Percentiles rank a stretch among this genome's conserved stretches.
Evolutionary conservation across 352 stramenopile species (phyloP).

Genomic region (Globisporangium iwayamae): DNA sequence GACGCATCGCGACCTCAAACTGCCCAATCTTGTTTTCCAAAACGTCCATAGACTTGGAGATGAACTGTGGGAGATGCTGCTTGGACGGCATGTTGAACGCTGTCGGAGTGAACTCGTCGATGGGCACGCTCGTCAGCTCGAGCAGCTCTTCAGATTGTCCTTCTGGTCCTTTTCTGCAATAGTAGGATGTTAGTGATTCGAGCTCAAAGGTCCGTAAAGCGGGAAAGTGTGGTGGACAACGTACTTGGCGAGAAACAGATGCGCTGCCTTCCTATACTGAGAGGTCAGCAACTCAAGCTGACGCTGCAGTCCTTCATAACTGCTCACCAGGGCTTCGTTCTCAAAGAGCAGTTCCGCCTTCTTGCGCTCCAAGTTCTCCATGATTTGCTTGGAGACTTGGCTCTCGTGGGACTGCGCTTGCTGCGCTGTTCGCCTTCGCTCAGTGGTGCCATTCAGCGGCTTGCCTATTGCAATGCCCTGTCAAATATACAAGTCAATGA

Average conservation of each 20-base stretch:
- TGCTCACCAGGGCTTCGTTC: constrained; percentile 57
- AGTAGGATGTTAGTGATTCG: neutral
- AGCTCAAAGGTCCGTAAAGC: no score
- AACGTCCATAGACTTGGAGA: constrained; percentile 43
- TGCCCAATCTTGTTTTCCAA: constrained; percentile 45
- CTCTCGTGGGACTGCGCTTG: constrained; percentile 46
- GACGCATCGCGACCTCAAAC: constrained; percentile 57
- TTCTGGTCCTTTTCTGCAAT: constrained; percentile 36
- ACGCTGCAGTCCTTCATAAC: constrained; percentile 51
- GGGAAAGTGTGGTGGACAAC: constrained; percentile 10
- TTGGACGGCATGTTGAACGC: constrained; percentile 69
- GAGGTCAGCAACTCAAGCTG: constrained; percentile 58
- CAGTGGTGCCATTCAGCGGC: constrained; percentile 34
- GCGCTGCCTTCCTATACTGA: constrained; percentile 71
- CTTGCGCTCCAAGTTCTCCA: constrained; percentile 61
- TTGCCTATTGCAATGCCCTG: constrained; percentile 47
- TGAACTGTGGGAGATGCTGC: constrained; percentile 46
- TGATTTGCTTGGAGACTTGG: constrained; percentile 55
- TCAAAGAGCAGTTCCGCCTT: constrained; percentile 60
- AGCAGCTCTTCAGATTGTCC: constrained; percentile 42
- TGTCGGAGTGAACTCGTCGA: constrained; percentile 63
- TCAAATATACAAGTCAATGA: neutral
- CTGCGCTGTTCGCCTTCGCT: constrained; percentile 32
- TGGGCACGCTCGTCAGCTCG: constrained; percentile 45
- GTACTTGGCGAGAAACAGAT: constrained; percentile 71